Evolutionary conservation across 2,329 filamentous ascomycete species (phyloP), one percentile per base, ranked within the genome.

Genomic region (Botrytis aclada): DNA sequence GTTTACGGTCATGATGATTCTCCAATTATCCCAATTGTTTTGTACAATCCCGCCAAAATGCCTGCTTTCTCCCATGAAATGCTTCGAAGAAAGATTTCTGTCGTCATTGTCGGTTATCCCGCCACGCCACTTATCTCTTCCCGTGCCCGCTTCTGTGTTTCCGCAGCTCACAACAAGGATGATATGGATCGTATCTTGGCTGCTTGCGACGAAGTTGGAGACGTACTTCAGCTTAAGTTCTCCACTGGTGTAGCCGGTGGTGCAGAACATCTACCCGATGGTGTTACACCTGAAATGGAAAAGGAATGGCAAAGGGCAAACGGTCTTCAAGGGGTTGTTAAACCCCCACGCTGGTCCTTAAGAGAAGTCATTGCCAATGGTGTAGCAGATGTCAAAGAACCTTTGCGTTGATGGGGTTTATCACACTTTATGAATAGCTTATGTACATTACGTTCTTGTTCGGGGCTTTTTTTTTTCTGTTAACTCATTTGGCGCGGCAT

Each of bases 1-100:
- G 92, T 98, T 71, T 98, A 97, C 81, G 96, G 96, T 75, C 95
- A 98, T 82, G 96, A 99, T 81, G 96, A 99, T 84, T 98, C 95
- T 8, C 96, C 96, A 72, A 98, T 99, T 78, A 94, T 99, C 78
- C 96, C 96, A 71, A 83, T 99, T 77, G 88, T 97, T 80, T 90
- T 99, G 41, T 99, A 98, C 87, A 94, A 98, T 84, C 96, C 96
- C n/a, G 96, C 93, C 79, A 99, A 99, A 85, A 98, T 99, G 87
- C 93, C 95, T 7, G 95, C 96, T 74, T 99, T 99, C 83, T 98
- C 94, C 67, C 96, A 97, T 81, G 96, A 98, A 83, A 98, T 99
- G 96, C 89, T 98, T 74, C 93, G 93, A 84, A 93, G 96, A 80
- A 98, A 98, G 83, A 98, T 99, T 78, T 96, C 95, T 0, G 93